phyloP scores from a whole-genome alignment of 2,329 filamentous ascomycete genomes.

The Verticillium isaacii region DNA sequence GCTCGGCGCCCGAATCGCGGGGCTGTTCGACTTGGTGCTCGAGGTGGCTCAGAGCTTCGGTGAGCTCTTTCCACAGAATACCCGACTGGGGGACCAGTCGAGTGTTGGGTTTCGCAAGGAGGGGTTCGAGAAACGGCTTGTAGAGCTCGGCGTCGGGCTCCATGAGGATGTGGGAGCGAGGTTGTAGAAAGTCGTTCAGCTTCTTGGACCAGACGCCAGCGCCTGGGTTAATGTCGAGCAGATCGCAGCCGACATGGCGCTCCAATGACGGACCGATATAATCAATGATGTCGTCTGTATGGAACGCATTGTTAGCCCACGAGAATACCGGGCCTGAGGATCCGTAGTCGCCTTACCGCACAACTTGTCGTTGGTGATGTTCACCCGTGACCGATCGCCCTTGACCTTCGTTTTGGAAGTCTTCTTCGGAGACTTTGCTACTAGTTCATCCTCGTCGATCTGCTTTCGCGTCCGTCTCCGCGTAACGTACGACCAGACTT shows the following conservation, averaged over 20 bases:
- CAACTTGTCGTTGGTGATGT: slow-evolving; percentile 46
- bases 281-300: slow-evolving; percentile 60
- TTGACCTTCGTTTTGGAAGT: slow-evolving; percentile 1
- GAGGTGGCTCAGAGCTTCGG: slow-evolving; percentile 46
- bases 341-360: slow-evolving; percentile 31
- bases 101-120: slow-evolving; percentile 45
- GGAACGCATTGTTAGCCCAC: background rate
- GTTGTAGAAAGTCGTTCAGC: slow-evolving; percentile 69
- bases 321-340: background rate
- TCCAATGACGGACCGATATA: slow-evolving; percentile 66
- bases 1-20: slow-evolving; percentile 30
- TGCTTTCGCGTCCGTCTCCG: background rate
- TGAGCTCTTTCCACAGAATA: slow-evolving; percentile 56
- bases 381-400: slow-evolving; percentile 38
- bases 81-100: slow-evolving; percentile 51
- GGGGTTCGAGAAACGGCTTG: slow-evolving; percentile 52
- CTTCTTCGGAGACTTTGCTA: background rate
- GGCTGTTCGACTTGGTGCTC: slow-evolving; percentile 47
- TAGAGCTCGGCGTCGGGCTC: slow-evolving; percentile 63
- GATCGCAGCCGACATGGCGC: slow-evolving; percentile 71
- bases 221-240: slow-evolving; percentile 84
- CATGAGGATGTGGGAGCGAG: slow-evolving; percentile 77
- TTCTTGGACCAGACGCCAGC: slow-evolving; percentile 72
- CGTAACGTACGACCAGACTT: background rate
- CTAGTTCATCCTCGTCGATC: background rate